Evolutionary conservation across 2,329 filamentous ascomycete genomes (phyloP), one percentile per base, ranked within the genome.

Genomic region (Tolypocladium tundrense): DNA sequence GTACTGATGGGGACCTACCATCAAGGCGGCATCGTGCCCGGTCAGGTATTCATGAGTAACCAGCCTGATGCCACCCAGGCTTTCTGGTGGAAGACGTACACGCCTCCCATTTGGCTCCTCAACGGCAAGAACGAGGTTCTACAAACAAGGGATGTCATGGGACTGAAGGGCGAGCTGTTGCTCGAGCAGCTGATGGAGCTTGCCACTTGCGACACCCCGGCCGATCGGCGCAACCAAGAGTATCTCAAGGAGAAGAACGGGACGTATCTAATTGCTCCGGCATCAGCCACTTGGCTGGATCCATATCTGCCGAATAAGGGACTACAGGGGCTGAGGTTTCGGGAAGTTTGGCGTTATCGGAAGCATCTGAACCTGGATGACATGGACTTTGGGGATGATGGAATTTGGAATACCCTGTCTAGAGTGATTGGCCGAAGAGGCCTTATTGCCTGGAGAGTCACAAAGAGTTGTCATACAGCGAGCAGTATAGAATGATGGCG

Each of bases 11-110:
- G 89, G n/a, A 75, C 84, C 4, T 93, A 90, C 67, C 89, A 93
- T 69, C 89, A 93, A 72, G 89, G 87, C 35, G 89, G 89, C 50
- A 83, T 92, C 33, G 80, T 93, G 1, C 87, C 88, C 0, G 85
- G 84, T 8, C 89, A 93, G 66, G 83, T 88, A 0, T 90, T 90
- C 68, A 78, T 93, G 67, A 88, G 85, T 66, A 82, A 82, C 57
- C 85, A 88, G 62, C 79, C 83, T 5, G 86, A 88, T 61, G 84
- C 88, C 10, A 85, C 84, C 1, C 79, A 87, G 40, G 87, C 86
- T 4, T 78, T 89, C 55, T 93, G 89, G 89, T 93, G 89, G 89
- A 92, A 91, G 70, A 92, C 89, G 1, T 92, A 92, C 68, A 88
- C 86, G 68, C 89, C 89, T 21, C 89, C 89, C 0, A 86, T 88